Percentiles rank a stretch among this genome's conserved stretches.
Evolutionary conservation across 139 green algal species (phyloP).

Genomic region (Mychonastes homosphaera): DNA sequence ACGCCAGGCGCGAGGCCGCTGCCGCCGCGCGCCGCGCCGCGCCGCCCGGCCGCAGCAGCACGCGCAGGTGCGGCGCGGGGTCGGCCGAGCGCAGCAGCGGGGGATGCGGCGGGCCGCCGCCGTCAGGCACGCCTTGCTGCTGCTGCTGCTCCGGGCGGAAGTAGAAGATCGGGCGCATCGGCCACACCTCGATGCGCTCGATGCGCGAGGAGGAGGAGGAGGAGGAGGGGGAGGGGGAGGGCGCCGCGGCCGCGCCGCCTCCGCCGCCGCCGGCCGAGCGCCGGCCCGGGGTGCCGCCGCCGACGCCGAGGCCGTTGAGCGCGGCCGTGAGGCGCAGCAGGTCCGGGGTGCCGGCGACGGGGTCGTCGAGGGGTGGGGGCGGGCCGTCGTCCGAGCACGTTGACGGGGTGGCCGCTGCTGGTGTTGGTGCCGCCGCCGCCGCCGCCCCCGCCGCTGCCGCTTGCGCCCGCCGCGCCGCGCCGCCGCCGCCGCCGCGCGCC

Average conservation of each 20-base stretch:
- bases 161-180: slow-evolving; percentile 44
- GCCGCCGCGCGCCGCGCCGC: no score
- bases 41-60: slow-evolving; percentile 9
- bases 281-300: not conserved
- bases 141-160: slow-evolving; percentile 42
- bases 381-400: no score
- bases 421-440: no score
- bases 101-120: no score
- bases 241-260: not conserved
- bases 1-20: not conserved
- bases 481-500: not conserved
- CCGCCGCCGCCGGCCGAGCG: not conserved
- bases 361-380: not conserved
- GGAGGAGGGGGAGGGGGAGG: slow-evolving; percentile 26
- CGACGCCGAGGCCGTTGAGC: not conserved
- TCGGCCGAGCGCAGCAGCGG: no score
- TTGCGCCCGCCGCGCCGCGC: not conserved
- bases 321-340: no score
- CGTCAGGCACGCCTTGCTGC: no score
- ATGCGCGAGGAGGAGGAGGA: slow-evolving; percentile 27
- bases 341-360: not conserved
- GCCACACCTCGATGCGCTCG: slow-evolving; percentile 16
- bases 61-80: slow-evolving; percentile 20
- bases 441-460: not conserved
- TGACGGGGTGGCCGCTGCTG: not conserved